phyloP scores from a whole-genome alignment of 2,329 filamentous ascomycete genomes.

The Cladophialophora psammophila region DNA sequence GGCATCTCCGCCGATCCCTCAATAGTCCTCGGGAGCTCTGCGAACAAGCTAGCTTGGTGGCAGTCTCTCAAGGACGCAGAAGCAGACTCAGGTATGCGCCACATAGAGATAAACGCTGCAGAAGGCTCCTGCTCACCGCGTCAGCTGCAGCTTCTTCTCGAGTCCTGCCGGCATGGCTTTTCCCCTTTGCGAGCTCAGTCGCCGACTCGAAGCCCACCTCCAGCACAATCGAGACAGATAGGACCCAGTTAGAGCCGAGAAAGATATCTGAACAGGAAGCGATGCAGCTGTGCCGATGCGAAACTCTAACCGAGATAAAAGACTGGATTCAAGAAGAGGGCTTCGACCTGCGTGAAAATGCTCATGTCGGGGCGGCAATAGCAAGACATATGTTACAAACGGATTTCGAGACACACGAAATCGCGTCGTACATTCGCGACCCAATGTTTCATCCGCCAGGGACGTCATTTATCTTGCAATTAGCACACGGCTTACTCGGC shows the following conservation, averaged over 20 bases:
- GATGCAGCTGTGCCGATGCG: slow-evolving; percentile 20
- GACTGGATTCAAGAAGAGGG: slow-evolving; percentile 12
- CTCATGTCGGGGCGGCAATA: slow-evolving; percentile 23
- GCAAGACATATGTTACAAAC: slow-evolving; percentile 28
- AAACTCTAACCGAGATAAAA: slow-evolving; percentile 26
- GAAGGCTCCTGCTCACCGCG: background rate
- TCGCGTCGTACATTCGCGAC: slow-evolving; percentile 35
- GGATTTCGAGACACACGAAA: slow-evolving; percentile 23
- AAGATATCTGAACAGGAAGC: background rate
- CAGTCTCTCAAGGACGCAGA: slow-evolving; percentile 14
- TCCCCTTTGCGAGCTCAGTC: slow-evolving; percentile 3
- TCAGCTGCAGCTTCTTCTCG: slow-evolving; percentile 7
- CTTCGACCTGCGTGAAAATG: slow-evolving; percentile 20
- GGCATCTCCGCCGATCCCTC: slow-evolving; percentile 49
- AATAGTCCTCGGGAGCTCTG: slow-evolving; percentile 48
- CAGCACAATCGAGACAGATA: background rate
- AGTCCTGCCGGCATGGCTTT: slow-evolving; percentile 30
- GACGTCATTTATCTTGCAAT: slow-evolving; percentile 30
- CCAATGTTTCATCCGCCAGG: slow-evolving; percentile 37
- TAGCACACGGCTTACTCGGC: slow-evolving; percentile 14
- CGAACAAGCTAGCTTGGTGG: slow-evolving; percentile 38
- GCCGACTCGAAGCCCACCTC: background rate
- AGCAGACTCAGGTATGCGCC: slow-evolving; percentile 10
- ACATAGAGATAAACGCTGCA: background rate
- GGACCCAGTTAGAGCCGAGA: background rate